phyloP scores from a whole-genome alignment of 1,284 basidiomycete genomes.

The Entoloma clypeatum region DNA sequence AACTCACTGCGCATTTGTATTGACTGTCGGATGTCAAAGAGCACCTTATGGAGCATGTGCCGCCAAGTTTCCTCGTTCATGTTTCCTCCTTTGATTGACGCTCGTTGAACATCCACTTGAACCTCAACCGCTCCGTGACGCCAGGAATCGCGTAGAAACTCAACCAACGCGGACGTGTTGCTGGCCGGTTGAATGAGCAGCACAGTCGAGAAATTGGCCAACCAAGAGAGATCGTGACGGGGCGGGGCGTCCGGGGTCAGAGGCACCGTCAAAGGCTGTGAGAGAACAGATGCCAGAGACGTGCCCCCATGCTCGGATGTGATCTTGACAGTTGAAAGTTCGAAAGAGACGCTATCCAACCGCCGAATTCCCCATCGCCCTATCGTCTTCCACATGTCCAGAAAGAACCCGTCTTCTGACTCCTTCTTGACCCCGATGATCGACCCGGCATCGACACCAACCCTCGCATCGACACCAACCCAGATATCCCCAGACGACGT shows the following conservation, averaged over 20 bases:
- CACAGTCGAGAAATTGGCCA: conserved; percentile 50
- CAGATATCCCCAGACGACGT: conserved; percentile 57
- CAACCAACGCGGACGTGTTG: conserved; percentile 44
- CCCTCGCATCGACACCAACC: conserved; percentile 50
- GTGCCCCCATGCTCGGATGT: conserved; percentile 39
- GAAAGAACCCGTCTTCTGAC: conserved; percentile 37
- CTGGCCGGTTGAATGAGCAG: conserved; percentile 53
- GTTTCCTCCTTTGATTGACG: conserved; percentile 50
- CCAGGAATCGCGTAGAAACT: conserved; percentile 61
- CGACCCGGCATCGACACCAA: conserved; percentile 64
- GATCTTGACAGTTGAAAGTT: conserved; percentile 46
- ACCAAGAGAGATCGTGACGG: conserved; percentile 54
- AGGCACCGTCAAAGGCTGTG: conserved; percentile 49
- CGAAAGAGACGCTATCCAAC: conserved; percentile 54
- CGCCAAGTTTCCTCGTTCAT: conserved; percentile 47
- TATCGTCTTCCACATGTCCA: conserved; percentile 54
- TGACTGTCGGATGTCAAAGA: conserved; percentile 42
- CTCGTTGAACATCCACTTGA: conserved; percentile 38
- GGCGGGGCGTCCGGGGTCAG: conserved; percentile 56
- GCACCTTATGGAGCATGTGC: conserved; percentile 36
- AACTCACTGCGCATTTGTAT: conserved; percentile 52
- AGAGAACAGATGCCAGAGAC: conserved; percentile 43
- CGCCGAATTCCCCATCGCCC: conserved; percentile 61
- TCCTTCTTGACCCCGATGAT: conserved; percentile 52
- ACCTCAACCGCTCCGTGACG: conserved; percentile 44